Evolutionary conservation across 1,139 yeast genomes (phyloP).

Genomic region (Yamadazyma spencermartinsiae): DNA sequence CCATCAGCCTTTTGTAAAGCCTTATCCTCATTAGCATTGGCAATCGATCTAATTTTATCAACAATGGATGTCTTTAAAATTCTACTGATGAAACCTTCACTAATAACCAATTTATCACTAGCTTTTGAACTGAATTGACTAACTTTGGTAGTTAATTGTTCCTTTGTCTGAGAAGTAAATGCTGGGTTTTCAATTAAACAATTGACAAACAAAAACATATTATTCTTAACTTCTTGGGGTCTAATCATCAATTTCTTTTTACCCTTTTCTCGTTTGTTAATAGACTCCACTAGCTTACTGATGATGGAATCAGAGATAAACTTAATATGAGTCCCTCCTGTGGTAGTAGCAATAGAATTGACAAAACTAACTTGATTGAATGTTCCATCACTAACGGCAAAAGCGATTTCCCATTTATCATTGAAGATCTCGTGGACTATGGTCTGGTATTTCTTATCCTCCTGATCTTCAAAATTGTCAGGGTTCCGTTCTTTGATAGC

Average conservation of each 20-base stretch:
- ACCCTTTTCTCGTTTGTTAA: conserved; percentile 71
- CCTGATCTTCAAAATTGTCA: conserved; percentile 26
- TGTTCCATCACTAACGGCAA: conserved; percentile 84
- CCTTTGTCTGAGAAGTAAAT: conserved; percentile 96
- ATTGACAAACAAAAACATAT: conserved; percentile 87
- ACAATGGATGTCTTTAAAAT: conserved; percentile 75
- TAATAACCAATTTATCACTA: conserved; percentile 57
- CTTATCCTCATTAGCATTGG: conserved; percentile 83
- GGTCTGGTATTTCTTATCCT: conserved; percentile 42
- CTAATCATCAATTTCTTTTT: conserved; percentile 74
- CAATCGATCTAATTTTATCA: conserved; percentile 80
- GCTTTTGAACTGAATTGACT: conserved; percentile 84
- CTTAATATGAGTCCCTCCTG: conserved; percentile 96
- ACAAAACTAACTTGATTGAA: conserved; percentile 97
- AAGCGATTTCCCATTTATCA: conserved; percentile 91
- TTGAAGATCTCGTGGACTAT: conserved; percentile 75
- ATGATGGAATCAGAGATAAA: conserved; percentile 84
- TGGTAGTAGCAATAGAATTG: conserved; percentile 94
- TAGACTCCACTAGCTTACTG: conserved; percentile 60
- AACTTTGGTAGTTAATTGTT: conserved; percentile 86
- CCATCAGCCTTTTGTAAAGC: conserved; percentile 93
- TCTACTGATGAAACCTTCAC: conserved; percentile 74
- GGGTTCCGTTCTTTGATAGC: conserved; percentile 51
- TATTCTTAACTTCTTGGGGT: conserved; percentile 85
- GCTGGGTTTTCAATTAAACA: conserved; percentile 96